phyloP scores from a whole-genome alignment of 2,329 filamentous ascomycete genomes.

The Calonectria fujianensis region DNA sequence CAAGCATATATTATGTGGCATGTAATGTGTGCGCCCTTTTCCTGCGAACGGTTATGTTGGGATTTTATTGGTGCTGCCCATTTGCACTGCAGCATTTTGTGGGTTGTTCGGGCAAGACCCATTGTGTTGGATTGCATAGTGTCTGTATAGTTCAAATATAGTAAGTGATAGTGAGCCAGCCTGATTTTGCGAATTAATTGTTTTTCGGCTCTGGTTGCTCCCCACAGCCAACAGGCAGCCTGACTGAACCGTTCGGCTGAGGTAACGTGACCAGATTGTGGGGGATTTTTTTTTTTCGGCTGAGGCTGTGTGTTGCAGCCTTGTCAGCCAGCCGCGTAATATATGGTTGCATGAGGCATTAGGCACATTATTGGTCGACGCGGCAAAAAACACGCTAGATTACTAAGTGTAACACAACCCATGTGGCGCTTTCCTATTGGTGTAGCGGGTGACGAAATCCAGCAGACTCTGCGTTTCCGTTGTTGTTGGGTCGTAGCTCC shows the following conservation, averaged over 20 bases:
- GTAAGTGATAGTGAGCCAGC: constrained; percentile 6
- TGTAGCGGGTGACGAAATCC: constrained; percentile 19
- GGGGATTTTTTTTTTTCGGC: constrained; percentile 15
- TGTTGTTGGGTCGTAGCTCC: constrained; percentile 25
- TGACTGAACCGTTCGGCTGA: constrained; percentile 5
- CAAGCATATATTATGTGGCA: not conserved
- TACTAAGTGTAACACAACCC: constrained; percentile 28
- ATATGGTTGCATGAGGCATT: constrained; percentile 18
- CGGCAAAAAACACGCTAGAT: constrained; percentile 9
- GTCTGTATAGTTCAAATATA: not conserved
- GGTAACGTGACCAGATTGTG: constrained; percentile 18
- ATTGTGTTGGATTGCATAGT: not conserved
- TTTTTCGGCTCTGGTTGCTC: not conserved
- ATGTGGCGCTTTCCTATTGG: constrained; percentile 27
- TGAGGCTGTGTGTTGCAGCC: constrained; percentile 22
- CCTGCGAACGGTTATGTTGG: not conserved
- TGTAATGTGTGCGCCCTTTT: not conserved
- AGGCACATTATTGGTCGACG: constrained; percentile 18
- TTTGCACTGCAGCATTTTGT: not conserved
- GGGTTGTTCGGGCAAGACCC: not conserved
- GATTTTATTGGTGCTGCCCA: not conserved
- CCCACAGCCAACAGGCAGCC: constrained; percentile 16
- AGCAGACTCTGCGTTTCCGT: constrained; percentile 27
- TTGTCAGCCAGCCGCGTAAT: constrained; percentile 21
- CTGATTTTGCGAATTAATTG: constrained; percentile 11